phyloP scores from a whole-genome alignment of 371 early-diverging fungal species.

The Mucor lusitanicus region DNA sequence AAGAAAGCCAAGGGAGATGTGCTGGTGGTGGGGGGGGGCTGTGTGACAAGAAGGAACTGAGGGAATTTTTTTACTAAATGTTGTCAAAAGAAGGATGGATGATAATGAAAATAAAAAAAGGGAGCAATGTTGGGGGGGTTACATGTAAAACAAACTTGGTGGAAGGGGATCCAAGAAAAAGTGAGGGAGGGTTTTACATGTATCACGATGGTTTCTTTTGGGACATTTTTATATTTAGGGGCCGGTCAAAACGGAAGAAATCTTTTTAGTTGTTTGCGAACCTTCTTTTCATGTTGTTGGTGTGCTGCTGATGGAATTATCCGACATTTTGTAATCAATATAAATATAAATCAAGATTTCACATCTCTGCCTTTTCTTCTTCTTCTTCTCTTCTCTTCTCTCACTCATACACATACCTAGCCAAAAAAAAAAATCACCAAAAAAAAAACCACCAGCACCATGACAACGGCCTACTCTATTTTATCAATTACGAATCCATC shows the following conservation, averaged over 20 bases:
- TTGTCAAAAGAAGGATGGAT: slow-evolving; percentile 3
- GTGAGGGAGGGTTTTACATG: slow-evolving; percentile 3
- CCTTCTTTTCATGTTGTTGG: background rate
- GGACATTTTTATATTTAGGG: background rate
- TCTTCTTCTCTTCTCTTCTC: slow-evolving; percentile 2
- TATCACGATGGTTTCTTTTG: slow-evolving; percentile 3
- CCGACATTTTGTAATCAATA: background rate
- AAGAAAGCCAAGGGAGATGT: background rate
- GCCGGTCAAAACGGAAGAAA: slow-evolving; percentile 4
- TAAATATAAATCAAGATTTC: background rate
- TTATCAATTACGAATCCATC: slow-evolving; percentile 26
- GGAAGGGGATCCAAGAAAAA: background rate
- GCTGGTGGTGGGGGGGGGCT: background rate
- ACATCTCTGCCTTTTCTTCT: slow-evolving; percentile 12
- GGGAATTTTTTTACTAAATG: background rate
- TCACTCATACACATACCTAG: background rate
- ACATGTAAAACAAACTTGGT: background rate
- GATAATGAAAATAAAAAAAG: background rate
- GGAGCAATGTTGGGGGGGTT: slow-evolving; percentile 3
- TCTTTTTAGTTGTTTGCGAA: slow-evolving; percentile 3
- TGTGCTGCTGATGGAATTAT: background rate
- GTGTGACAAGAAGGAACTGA: slow-evolving; percentile 1
- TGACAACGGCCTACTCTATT: slow-evolving; percentile 2
- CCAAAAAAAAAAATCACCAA: slow-evolving; percentile 11
- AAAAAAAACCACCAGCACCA: background rate